A percentile compares a stretch with the other conserved stretches of the same genome.
These are phyloP conservation scores for Metarhizium brunneum DNA, from an alignment of 2,329 filamentous ascomycete species.

Conservation along the genomic window DNA sequence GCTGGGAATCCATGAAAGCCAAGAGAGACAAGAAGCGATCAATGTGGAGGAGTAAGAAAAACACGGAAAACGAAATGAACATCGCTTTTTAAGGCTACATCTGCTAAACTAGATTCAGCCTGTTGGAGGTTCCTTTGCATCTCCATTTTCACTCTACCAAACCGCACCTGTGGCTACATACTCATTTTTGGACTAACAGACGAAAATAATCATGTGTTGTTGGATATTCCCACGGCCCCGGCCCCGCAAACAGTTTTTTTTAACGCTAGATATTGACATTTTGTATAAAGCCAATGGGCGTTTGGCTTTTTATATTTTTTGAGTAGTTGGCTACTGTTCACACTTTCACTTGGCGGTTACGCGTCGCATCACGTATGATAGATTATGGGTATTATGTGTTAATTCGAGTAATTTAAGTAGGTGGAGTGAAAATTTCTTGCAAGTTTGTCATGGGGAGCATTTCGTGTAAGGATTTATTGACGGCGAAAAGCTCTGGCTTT, in stretches of 20 bases:
- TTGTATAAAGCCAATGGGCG: conserved; percentile 1
- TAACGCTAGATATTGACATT: conserved; percentile 4
- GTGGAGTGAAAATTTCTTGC: background rate
- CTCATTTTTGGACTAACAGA: conserved; percentile 9
- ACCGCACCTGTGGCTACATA: background rate
- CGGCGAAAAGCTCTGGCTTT: background rate
- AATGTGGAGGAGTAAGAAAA: conserved; percentile 56
- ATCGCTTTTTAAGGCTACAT: conserved; percentile 29
- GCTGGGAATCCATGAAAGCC: conserved; percentile 61
- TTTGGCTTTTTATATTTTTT: conserved; percentile 6
- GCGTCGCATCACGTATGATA: conserved; percentile 5
- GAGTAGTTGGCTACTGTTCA: background rate
- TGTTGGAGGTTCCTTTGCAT: background rate
- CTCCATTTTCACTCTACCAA: background rate
- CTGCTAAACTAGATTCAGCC: background rate
- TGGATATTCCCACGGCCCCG: conserved; percentile 4
- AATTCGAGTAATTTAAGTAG: conserved; percentile 1
- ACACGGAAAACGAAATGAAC: conserved; percentile 36
- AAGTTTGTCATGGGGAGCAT: background rate
- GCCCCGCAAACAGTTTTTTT: background rate
- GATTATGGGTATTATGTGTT: conserved; percentile 3
- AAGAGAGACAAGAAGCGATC: conserved; percentile 60
- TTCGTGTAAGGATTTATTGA: background rate
- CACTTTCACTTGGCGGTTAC: background rate
- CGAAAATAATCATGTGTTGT: conserved; percentile 9